Base-by-base conservation (phyloP, 176 grass and related monocot species). In the Stipa capillata region DNA sequence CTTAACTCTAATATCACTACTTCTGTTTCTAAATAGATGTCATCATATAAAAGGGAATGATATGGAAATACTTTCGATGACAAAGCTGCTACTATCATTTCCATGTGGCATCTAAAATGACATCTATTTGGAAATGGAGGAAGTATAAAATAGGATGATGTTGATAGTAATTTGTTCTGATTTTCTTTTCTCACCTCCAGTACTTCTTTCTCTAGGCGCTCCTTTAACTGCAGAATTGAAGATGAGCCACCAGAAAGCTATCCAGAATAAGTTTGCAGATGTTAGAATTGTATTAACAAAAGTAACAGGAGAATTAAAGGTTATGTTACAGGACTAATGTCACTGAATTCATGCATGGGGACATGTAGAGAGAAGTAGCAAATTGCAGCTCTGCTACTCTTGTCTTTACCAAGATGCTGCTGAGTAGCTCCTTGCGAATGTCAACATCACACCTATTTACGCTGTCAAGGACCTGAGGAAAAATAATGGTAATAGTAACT, bases 161-260 rank as follows among this genome's bases (percentile, higher is more conserved):
- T 33, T 20, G 8, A 29, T 64, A 59, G 36, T 66, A 76, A 41
- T 65, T 84, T 84, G 7, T 27, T 81, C 12, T 5, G 32, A 18
- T 24, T 77, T 27, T 29, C 10, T 11, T 47, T 47, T 10, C 5
- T 69, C 47, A 99, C 97, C 97, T 99, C 97, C 64, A 96, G 85
- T 66, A 96, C 90, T 85, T 99, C 97, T 76, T 99, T 99, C 65
- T 99, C 97, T 76, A 99, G 92, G 24, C 92, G 88, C 85, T 99
- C 97, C 67, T 98, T 98, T 51, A 99, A 84, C 84, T 99, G 96
- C 70, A 91, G 90, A 78, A 99, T 84, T 76, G 96, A 99, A 86
- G 96, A 94, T 70, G 90, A 93, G 47, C 96, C 92, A 72, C 96
- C 94, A 74, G 94, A 93, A 84, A 97, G 95, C 95, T 97, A 80